phyloP scores from a whole-genome alignment of 331 rosid species.

The Cydonia oblonga region DNA sequence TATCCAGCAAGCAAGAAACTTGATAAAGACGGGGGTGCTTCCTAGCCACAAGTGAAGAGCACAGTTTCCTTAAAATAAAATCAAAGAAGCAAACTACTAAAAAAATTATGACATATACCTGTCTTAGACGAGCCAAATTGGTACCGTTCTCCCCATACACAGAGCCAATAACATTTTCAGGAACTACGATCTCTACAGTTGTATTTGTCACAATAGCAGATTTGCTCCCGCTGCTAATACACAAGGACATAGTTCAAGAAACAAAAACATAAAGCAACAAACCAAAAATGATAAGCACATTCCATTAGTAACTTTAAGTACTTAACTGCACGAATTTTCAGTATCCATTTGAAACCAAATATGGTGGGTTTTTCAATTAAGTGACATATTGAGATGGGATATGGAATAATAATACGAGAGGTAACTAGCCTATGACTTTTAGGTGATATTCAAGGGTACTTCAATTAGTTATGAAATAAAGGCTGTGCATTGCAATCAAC shows the following conservation, averaged over 20 bases:
- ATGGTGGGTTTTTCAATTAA: not conserved
- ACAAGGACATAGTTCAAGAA: not conserved
- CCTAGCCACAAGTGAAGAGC: not conserved
- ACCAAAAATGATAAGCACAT: not conserved
- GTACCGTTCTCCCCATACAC: constrained; percentile 85
- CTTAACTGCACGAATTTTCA: not conserved
- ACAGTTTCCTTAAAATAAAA: not conserved
- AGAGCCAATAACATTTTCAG: constrained; percentile 65
- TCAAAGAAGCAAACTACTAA: not conserved
- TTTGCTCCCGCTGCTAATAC: constrained; percentile 63
- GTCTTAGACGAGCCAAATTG: constrained; percentile 81
- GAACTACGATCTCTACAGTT: constrained; percentile 82
- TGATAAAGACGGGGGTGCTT: not conserved
- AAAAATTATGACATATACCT: constrained; percentile 37
- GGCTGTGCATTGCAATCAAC: not conserved
- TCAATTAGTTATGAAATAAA: not conserved
- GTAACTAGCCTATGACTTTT: not conserved
- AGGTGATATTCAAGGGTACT: not conserved
- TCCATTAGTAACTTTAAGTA: not conserved
- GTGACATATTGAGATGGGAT: not conserved
- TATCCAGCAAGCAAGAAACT: not conserved
- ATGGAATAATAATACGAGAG: not conserved
- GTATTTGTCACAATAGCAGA: constrained; percentile 91
- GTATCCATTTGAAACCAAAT: not conserved
- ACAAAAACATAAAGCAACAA: not conserved